Evolutionary conservation across 1,139 yeast genomes (phyloP).

Genomic region (Spencermartinsiella ligniputridi): DNA sequence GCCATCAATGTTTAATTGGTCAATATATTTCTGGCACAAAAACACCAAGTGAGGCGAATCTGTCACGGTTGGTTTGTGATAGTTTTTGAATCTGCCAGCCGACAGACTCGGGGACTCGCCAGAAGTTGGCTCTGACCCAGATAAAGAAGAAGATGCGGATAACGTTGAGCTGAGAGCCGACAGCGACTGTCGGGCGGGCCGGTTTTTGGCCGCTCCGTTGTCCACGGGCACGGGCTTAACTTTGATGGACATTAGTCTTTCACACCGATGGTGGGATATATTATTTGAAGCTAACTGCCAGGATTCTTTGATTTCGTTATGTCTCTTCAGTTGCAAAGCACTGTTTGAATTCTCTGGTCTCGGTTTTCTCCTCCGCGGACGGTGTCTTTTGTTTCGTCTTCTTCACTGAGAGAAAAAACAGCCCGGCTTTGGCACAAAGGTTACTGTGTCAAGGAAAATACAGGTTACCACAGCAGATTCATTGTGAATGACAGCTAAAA

Average conservation of each 20-base stretch:
- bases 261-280: too few species aligned
- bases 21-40: conserved; percentile 40
- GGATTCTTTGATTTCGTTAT: too few species aligned
- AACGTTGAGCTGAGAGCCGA: conserved; percentile 26
- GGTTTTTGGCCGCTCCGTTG: neutral
- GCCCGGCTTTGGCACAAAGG: too few species aligned
- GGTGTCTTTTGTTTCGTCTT: too few species aligned
- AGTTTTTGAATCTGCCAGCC: conserved; percentile 33
- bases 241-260: too few species aligned
- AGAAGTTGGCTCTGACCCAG: conserved; percentile 20
- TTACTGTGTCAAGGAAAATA: neutral
- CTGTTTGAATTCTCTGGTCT: too few species aligned
- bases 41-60: conserved; percentile 34
- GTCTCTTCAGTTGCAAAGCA: too few species aligned
- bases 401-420: too few species aligned
- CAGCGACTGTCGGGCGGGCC: conserved; percentile 14
- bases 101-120: conserved; percentile 12
- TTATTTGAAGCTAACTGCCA: too few species aligned
- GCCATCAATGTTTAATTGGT: conserved; percentile 55
- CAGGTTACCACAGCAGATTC: neutral
- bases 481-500: neutral
- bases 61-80: conserved; percentile 34
- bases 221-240: neutral
- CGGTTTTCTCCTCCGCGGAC: too few species aligned
- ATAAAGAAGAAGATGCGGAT: conserved; percentile 29